Evolutionary conservation across 148 eudicot species (phyloP).

Genomic region (Limonium bicolor): DNA sequence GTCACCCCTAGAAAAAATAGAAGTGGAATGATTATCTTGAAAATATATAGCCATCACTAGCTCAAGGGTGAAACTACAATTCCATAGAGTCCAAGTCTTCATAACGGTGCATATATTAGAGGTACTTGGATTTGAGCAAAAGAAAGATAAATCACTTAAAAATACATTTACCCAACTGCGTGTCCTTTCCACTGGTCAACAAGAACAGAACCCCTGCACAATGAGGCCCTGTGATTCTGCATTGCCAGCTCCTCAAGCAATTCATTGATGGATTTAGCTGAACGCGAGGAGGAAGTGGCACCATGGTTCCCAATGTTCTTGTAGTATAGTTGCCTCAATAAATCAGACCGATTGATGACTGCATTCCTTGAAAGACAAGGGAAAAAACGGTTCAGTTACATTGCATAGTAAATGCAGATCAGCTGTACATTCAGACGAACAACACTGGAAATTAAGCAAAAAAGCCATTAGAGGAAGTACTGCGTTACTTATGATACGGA

Average conservation of each 20-base stretch:
- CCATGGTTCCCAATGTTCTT: constrained; percentile 15
- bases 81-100: too few species aligned
- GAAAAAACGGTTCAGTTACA: background rate
- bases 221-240: constrained; percentile 30
- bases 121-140: too few species aligned
- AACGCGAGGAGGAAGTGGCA: constrained; percentile 10
- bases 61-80: background rate
- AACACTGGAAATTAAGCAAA: too few species aligned
- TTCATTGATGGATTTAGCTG: constrained; percentile 18
- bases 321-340: constrained; percentile 24
- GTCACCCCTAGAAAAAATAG: constrained; percentile 30
- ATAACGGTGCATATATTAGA: too few species aligned
- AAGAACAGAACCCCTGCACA: constrained; percentile 28
- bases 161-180: constrained; percentile 33
- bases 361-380: constrained; percentile 25
- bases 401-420: background rate
- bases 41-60: background rate
- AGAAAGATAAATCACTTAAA: background rate
- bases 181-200: constrained; percentile 73
- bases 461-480: too few species aligned
- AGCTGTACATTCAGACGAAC: background rate
- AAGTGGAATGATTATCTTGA: constrained; percentile 5
- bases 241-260: constrained; percentile 48
- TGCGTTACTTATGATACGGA: too few species aligned
- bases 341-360: constrained; percentile 26